phyloP scores from a whole-genome alignment of 805 yeast species.

The Komagataella mondaviorum region DNA sequence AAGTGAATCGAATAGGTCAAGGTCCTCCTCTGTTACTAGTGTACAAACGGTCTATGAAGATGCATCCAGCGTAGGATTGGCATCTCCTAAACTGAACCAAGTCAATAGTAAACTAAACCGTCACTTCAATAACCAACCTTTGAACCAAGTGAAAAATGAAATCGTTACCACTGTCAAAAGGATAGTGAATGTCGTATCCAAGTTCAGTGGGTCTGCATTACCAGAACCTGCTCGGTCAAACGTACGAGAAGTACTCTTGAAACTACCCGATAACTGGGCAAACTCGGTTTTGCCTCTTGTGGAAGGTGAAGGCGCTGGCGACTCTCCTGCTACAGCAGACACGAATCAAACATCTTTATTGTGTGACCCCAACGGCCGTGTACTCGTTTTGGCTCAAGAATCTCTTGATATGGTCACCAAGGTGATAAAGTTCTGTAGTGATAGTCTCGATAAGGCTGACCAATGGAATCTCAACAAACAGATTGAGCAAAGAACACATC shows the following conservation, averaged over 20 bases:
- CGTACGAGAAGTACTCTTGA: conserved; percentile 66
- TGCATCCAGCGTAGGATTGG: conserved; percentile 2
- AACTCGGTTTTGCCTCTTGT: conserved; percentile 9
- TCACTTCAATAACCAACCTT: conserved; percentile 9
- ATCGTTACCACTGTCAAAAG: conserved; percentile 82
- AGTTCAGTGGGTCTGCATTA: conserved; percentile 62
- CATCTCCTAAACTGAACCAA: neutral
- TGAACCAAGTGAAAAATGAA: conserved; percentile 57
- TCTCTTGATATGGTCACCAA: conserved; percentile 78
- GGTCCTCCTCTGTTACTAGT: conserved; percentile 6
- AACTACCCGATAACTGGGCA: conserved; percentile 68
- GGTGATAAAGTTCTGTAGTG: conserved; percentile 74
- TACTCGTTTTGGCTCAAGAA: conserved; percentile 76
- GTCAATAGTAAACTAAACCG: neutral
- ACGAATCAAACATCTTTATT: conserved; percentile 15
- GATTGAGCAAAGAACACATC: conserved; percentile 12
- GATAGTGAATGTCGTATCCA: conserved; percentile 74
- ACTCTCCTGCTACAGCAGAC: conserved; percentile 4
- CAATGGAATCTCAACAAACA: conserved; percentile 39
- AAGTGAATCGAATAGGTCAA: conserved; percentile 2
- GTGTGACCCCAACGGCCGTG: conserved; percentile 48
- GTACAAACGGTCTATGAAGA: conserved; percentile 5
- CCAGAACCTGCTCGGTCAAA: conserved; percentile 71
- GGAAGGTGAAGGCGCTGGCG: conserved; percentile 7
- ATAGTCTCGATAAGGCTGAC: conserved; percentile 76